Evolutionary conservation across 2,329 filamentous ascomycete species (phyloP).

Genomic region (Phyllosticta citribraziliensis): DNA sequence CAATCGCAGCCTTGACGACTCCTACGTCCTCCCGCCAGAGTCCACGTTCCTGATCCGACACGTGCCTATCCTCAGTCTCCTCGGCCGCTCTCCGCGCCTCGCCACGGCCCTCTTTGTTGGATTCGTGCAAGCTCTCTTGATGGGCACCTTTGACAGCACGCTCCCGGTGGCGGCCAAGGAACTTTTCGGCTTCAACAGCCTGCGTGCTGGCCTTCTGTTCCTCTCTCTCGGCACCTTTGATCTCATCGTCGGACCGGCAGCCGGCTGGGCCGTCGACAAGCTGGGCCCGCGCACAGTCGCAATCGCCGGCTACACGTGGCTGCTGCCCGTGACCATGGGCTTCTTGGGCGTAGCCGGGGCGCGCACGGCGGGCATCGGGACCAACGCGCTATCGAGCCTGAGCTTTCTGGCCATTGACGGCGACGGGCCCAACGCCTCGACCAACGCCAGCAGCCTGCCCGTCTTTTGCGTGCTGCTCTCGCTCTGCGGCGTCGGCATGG

Average conservation of each 20-base stretch:
- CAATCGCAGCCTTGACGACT: neutral
- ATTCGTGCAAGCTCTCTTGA: slow-evolving; percentile 35
- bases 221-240: slow-evolving; percentile 35
- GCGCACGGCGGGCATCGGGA: neutral
- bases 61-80: slow-evolving; percentile 39
- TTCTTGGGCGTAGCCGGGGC: neutral
- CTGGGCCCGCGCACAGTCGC: slow-evolving; percentile 36
- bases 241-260: slow-evolving; percentile 36
- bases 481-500: slow-evolving; percentile 43
- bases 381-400: neutral
- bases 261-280: slow-evolving; percentile 38
- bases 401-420: neutral
- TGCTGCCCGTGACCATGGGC: slow-evolving; percentile 23
- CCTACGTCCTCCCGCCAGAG: slow-evolving; percentile 19
- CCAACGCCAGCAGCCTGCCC: slow-evolving; percentile 27
- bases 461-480: slow-evolving; percentile 38
- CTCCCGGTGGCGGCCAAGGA: slow-evolving; percentile 35
- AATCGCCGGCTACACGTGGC: slow-evolving; percentile 35
- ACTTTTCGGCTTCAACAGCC: slow-evolving; percentile 35
- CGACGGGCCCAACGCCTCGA: neutral
- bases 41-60: slow-evolving; percentile 27
- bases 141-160: slow-evolving; percentile 39
- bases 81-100: slow-evolving; percentile 22
- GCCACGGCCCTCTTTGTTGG: slow-evolving; percentile 26
- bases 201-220: slow-evolving; percentile 37